Evolutionary conservation across 305 asterid genomes (phyloP), one percentile per base, ranked within the genome.

Genomic region (Striga hermonthica): DNA sequence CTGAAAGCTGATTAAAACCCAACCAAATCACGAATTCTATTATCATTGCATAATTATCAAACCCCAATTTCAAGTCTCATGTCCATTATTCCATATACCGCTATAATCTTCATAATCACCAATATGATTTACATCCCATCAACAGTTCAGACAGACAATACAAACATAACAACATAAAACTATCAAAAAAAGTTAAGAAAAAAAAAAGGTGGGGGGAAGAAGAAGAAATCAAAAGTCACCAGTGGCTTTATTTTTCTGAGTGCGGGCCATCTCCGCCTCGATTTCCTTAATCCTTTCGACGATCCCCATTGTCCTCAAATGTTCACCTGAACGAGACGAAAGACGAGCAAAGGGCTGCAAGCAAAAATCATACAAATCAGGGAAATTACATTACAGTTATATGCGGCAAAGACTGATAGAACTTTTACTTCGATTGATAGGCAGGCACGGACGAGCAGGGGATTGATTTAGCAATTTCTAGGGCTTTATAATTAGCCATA

Each of bases 241-340:
- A 72, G 99, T 93, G 62, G 99, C 99, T 82, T 93, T 93, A 75
- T 93, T 93, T 77, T 93, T 93, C 86, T 93, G 99, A 40, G 99
- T 93, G 28, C 97, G 89, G 28, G 97, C 97, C 99, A 93, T 93
- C 82, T 93, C 99, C 72, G 89, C 87, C 71, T 93, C 99, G 69
- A 93, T 93, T 66, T 93, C 99, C 60, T 88, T 93, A 60, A 93
- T 93, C 87, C 68, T 90, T 75, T 93, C 97, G 36, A 90, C 74
- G 79, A 93, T 93, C 83, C 99, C 99, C 99, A 93, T 93, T 85
- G 56, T 57, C 69, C 70, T 59, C 44, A 54, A 52, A 69, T 64
- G 57, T 56, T 64, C 34, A 78, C 76, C 93, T 86, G 83, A 58
- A 81, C 65, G 47, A 63, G 64, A 15, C 9, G 41, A 64, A 45